phyloP scores from a whole-genome alignment of 2,329 filamentous ascomycete species.

The Neofusicoccum laricinum region DNA sequence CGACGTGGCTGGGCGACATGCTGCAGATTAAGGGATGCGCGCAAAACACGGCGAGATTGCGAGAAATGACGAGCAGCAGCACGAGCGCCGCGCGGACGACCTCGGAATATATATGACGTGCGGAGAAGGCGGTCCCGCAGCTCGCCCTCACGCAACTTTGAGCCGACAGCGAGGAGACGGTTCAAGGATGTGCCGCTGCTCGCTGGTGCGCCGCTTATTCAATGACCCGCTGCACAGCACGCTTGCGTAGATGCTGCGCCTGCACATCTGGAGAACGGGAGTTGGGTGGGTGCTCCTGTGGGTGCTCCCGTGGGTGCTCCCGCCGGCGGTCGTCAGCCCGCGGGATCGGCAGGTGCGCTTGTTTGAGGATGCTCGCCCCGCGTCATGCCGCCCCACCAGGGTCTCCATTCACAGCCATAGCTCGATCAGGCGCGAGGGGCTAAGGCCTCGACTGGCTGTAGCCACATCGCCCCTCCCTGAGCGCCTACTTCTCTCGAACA shows the following conservation, averaged over 20 bases:
- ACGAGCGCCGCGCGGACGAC: no score
- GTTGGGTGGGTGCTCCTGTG: neutral
- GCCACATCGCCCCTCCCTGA: conserved; percentile 11
- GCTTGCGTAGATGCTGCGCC: no score
- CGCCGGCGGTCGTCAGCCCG: neutral
- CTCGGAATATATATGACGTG: neutral
- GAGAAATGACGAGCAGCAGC: neutral
- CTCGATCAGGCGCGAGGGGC: neutral
- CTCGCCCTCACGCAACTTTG: neutral
- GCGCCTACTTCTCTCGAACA: neutral
- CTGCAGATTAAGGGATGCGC: neutral
- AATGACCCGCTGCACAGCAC: neutral
- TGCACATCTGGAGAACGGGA: neutral
- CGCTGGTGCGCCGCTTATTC: neutral
- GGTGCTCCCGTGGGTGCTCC: neutral
- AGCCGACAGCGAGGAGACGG: neutral
- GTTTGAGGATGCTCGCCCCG: conserved; percentile 6
- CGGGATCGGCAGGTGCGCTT: conserved; percentile 2
- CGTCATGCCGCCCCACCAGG: conserved; percentile 8
- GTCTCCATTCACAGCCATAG: conserved; percentile 7
- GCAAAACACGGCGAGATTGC: conserved; percentile 1
- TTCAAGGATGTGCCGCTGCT: conserved; percentile 4
- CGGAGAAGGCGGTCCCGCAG: neutral
- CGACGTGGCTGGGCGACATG: conserved; percentile 13
- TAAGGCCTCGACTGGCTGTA: neutral